Conservation (phyloP, 225 moss, liverwort and hornwort genomes). For the Takakia lepidozioides region DNA sequence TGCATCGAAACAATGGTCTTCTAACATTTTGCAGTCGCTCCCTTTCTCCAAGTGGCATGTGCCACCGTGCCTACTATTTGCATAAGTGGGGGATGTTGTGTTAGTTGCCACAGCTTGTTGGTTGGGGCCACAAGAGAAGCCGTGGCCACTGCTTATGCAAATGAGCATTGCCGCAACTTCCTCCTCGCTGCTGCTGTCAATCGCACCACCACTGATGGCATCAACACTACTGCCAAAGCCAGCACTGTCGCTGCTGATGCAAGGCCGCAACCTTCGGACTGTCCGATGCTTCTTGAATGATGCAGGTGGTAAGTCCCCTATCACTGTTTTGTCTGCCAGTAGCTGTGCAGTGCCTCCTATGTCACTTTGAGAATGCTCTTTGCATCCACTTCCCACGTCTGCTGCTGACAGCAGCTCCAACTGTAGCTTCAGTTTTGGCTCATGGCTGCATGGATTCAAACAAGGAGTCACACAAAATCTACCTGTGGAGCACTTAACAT, state of each 20-base stretch:
- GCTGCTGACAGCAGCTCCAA: neutral
- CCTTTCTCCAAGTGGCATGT: neutral
- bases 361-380: constrained; percentile 9
- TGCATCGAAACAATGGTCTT: neutral
- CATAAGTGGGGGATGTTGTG: neutral
- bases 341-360: constrained; percentile 4
- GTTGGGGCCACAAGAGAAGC: constrained; percentile 14
- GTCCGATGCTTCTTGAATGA: constrained; percentile 39
- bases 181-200: constrained; percentile 44
- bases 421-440: neutral
- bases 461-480: no score
- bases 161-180: constrained; percentile 45
- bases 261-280: constrained; percentile 21
- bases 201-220: constrained; percentile 19
- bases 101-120: constrained; percentile 17
- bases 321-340: constrained; percentile 1
- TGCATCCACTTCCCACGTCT: neutral
- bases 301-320: constrained; percentile 20
- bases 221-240: constrained; percentile 17
- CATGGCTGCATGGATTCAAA: neutral
- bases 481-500: no score
- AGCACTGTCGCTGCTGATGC: constrained; percentile 17
- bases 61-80: neutral
- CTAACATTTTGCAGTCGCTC: neutral
- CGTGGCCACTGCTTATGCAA: constrained; percentile 42